A percentile compares a stretch with the other conserved stretches of the same genome.
These are phyloP conservation scores for Coffea canephora DNA, from an alignment of 257 asterid genomes.

Conservation along the genomic window DNA sequence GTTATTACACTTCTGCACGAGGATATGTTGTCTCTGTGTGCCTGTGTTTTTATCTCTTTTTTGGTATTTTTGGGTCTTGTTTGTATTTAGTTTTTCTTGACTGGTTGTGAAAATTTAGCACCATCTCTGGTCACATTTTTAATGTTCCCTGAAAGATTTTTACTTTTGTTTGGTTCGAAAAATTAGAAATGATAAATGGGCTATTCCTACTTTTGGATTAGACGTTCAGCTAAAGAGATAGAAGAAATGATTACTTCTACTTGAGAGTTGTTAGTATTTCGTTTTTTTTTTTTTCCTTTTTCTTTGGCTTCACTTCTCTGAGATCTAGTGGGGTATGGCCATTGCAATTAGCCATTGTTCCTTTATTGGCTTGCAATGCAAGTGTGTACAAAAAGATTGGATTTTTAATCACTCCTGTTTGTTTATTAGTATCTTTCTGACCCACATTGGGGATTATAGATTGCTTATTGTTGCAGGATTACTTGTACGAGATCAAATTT, in stretches of 20 bases:
- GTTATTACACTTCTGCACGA: slow-evolving; percentile 36
- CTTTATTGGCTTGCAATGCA: slow-evolving; percentile 45
- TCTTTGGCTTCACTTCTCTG: slow-evolving; percentile 49
- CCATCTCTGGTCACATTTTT: slow-evolving; percentile 6
- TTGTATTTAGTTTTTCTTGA: slow-evolving; percentile 30
- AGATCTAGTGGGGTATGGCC: slow-evolving; percentile 43
- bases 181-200: slow-evolving; percentile 53
- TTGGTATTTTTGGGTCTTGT: neutral
- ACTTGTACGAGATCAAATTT: slow-evolving; percentile 17
- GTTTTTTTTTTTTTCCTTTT: slow-evolving; percentile 12
- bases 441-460: slow-evolving; percentile 18
- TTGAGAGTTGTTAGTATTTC: slow-evolving; percentile 41
- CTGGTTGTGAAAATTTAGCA: slow-evolving; percentile 13
- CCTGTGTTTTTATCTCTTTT: slow-evolving; percentile 2
- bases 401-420: slow-evolving; percentile 23
- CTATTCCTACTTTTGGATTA: slow-evolving; percentile 36
- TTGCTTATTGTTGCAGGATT: slow-evolving; percentile 25
- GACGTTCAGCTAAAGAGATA: slow-evolving; percentile 52
- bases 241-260: slow-evolving; percentile 49
- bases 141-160: slow-evolving; percentile 26
- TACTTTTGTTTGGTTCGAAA: neutral
- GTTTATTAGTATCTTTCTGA: slow-evolving; percentile 21
- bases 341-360: slow-evolving; percentile 20
- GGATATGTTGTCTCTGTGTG: slow-evolving; percentile 3
- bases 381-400: slow-evolving; percentile 41